Conservation (phyloP, 805 yeast species). For the Priceomyces carsonii region DNA sequence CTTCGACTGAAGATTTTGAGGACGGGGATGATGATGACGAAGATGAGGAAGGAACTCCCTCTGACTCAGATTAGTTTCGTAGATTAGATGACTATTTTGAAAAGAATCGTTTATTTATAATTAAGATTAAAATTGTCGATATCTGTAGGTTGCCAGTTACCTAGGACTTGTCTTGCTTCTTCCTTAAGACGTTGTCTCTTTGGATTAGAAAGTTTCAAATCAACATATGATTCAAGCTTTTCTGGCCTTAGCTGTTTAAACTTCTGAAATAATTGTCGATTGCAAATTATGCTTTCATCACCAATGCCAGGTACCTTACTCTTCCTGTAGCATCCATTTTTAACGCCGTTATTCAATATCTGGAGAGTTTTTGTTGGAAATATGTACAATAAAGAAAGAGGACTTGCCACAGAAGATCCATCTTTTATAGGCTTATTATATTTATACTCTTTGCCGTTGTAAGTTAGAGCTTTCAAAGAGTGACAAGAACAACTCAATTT, state of each 20-base stretch:
- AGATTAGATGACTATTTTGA: not conserved
- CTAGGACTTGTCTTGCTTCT: slow-evolving; percentile 28
- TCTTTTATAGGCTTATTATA: slow-evolving; percentile 21
- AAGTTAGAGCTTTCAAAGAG: slow-evolving; percentile 21
- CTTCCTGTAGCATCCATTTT: slow-evolving; percentile 55
- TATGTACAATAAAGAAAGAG: slow-evolving; percentile 33
- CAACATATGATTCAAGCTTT: slow-evolving; percentile 22
- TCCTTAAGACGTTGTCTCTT: slow-evolving; percentile 30
- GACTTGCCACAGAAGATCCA: slow-evolving; percentile 11
- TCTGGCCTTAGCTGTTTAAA: slow-evolving; percentile 5
- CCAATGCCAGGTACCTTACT: slow-evolving; percentile 42
- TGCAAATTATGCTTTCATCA: slow-evolving; percentile 44
- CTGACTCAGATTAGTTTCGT: slow-evolving; percentile 28
- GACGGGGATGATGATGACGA: slow-evolving; percentile 31
- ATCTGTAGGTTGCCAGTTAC: slow-evolving; percentile 49
- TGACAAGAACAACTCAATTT: slow-evolving; percentile 16
- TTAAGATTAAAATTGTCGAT: slow-evolving; percentile 40
- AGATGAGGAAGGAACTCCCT: slow-evolving; percentile 30
- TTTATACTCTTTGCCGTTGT: slow-evolving; percentile 18
- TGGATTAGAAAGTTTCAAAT: slow-evolving; percentile 26
- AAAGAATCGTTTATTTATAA: not conserved
- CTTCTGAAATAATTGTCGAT: slow-evolving; percentile 18
- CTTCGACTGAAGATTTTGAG: slow-evolving; percentile 32
- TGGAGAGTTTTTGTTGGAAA: slow-evolving; percentile 25
- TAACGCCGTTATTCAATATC: slow-evolving; percentile 58